Base-by-base conservation (phyloP, 176 grass and related monocot species). In the Carex cristatella region DNA sequence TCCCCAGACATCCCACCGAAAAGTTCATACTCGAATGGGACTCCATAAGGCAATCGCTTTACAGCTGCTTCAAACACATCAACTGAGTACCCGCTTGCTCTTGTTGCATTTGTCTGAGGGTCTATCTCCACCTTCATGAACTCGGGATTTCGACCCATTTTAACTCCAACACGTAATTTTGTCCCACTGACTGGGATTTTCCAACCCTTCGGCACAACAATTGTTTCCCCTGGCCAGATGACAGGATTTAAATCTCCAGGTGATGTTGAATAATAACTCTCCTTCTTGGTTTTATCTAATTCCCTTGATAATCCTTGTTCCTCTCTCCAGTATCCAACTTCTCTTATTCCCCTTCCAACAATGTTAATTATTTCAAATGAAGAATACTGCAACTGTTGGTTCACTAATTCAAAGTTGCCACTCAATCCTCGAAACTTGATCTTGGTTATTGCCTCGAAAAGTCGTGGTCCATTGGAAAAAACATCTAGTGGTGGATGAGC, bases 321-420 rank as follows among this genome's bases (percentile, higher is more conserved):
- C 37, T 19, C 31, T 2, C 66, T 88, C 91, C 91, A 93, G 64
- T 81, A 90, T 10, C 88, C 88, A n/a, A 90, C 68, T 44, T 16
- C 53, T 86, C 81, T 86, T 27, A 46, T 46, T 12, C 60, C 69
- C 61, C 10, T 61, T 40, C 84, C 81, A 5, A 88, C 16, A 30
- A 93, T 38, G 83, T 93, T 93, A 66, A 93, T 87, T 84, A 93
- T 86, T 74, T 81, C 70, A 64, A 92, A 92, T 5, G 15, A 28
- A 1, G 88, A 90, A 11, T 38, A 78, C 61, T 75, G 44, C 74
- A 92, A 79, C 35, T 92, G 87, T 35, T 80, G 68, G 42, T 88
- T 33, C 81, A 73, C 72, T 74, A 94, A 79, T 79, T 88, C 59
- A 74, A 94, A 85, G 7, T 84, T 64, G 13, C 90, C 88, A 85